Base-by-base conservation (phyloP, 2,329 filamentous ascomycete species). In the Harringtonia lauricola region DNA sequence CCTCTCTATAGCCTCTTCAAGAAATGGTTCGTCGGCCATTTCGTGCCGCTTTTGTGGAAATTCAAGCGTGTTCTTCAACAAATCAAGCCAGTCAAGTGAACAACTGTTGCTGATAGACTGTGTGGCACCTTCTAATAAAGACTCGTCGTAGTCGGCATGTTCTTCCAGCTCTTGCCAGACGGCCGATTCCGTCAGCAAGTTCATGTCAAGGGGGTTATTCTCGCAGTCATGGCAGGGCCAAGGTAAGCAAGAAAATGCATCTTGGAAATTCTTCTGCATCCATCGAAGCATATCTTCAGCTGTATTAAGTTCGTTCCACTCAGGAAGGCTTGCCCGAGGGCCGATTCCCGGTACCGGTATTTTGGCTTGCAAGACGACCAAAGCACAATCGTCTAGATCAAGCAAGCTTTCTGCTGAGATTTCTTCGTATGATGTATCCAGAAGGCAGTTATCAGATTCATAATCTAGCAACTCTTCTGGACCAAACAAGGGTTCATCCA, bases 351-450 rank as follows among this genome's bases (percentile, higher is more conserved):
- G 44, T 4, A 48, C 28, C 2, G 43, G 35, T 3, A 52, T 15
- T 8, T 42, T 47, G 4, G 45, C 47, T n/a, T 45, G 49, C 1
- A 24, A 29, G 8, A 29, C 29, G n/a, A 28, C 7, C 21, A 19
- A 8, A 0, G 41, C 33, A 24, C 39, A 38, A 8, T 43, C 43
- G 15, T 43, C 43, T 7, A 46, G 2, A 3, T 7, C n/a, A 3
- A 47, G 18, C 0, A 51, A 31, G 3, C 8, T 13, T 3, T 47
- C 44, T 2, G 8, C 21, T 1, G 40, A 39, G 7, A 41, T 8
- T 2, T 45, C 39, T 15, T 45, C 33, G 18, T 24, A 43, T 15
- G n/a, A 24, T 5, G 26, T 5, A 13, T 18, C 34, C 13, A 9
- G 19, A 19, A 24, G 24, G 10, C 29, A 36, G 19, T 38, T 26